These are phyloP conservation scores for Geosmithia flava DNA, from an alignment of 2,329 filamentous ascomycete species.

Conservation along the genomic window DNA sequence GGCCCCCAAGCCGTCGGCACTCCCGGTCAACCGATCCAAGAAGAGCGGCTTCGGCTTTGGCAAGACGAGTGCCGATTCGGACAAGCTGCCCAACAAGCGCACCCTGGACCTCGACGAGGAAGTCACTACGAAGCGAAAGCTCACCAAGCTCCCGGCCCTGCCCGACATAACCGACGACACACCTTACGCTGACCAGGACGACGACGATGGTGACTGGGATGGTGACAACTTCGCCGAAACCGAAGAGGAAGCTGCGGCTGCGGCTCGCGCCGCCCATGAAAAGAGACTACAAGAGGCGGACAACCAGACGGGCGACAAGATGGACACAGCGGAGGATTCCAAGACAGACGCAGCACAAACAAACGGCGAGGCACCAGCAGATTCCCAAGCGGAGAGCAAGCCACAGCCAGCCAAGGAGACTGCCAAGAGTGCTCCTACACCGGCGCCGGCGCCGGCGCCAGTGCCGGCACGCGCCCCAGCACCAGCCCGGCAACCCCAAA, in stretches of 20 bases:
- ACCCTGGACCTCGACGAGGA: constrained; percentile 83
- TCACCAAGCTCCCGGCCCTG: constrained; percentile 78
- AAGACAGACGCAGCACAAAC: constrained; percentile 12
- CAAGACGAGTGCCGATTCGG: constrained; percentile 51
- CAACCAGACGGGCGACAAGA: constrained; percentile 33
- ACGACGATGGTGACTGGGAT: constrained; percentile 61
- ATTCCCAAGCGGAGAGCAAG: constrained; percentile 4
- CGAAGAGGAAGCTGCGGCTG: constrained; percentile 80
- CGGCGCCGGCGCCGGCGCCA: constrained; percentile 8
- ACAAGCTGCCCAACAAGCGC: constrained; percentile 57
- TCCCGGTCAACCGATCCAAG: constrained; percentile 58
- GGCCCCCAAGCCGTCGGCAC: constrained; percentile 29
- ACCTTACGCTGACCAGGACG: constrained; percentile 49
- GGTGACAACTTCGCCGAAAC: constrained; percentile 66
- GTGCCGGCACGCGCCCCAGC: background rate
- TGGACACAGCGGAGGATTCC: constrained; percentile 23
- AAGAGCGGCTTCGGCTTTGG: constrained; percentile 76
- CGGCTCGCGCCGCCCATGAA: constrained; percentile 74
- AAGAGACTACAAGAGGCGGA: constrained; percentile 43
- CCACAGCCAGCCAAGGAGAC: constrained; percentile 5
- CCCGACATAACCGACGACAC: constrained; percentile 52
- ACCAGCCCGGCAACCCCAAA: constrained; percentile 15
- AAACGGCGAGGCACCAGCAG: constrained; percentile 9
- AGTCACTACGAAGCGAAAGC: constrained; percentile 72
- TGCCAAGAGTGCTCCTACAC: constrained; percentile 22